These are phyloP conservation scores for Seiridium unicorne DNA, from an alignment of 2,329 filamentous ascomycete genomes.

Conservation along the genomic window DNA sequence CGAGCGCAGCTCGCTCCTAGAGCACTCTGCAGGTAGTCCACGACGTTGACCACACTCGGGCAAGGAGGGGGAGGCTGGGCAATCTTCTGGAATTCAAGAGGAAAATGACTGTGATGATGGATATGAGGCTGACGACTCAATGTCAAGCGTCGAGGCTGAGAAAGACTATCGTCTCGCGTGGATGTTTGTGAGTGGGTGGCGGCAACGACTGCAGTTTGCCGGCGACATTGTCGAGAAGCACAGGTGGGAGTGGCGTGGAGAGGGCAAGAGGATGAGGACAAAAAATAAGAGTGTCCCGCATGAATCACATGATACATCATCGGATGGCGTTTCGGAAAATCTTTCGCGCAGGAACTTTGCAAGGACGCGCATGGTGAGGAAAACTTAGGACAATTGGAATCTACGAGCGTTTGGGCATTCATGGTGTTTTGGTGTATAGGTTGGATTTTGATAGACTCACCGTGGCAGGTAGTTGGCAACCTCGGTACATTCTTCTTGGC, in stretches of 20 bases:
- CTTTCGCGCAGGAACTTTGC: no score
- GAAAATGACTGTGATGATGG: not conserved
- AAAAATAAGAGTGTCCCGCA: no score
- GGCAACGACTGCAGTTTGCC: constrained; percentile 27
- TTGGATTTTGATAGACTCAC: no score
- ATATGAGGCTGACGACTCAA: constrained; percentile 12
- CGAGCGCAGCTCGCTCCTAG: constrained; percentile 30
- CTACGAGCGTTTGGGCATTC: no score
- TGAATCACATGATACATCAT: no score
- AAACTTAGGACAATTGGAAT: no score
- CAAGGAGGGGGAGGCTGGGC: constrained; percentile 14
- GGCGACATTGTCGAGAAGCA: constrained; percentile 31
- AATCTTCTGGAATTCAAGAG: not conserved
- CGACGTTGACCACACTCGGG: constrained; percentile 39
- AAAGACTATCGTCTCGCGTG: constrained; percentile 33
- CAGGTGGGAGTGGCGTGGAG: constrained; percentile 14
- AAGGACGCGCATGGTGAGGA: no score
- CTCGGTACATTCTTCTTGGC: no score
- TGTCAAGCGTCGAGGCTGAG: constrained; percentile 8
- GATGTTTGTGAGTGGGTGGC: constrained; percentile 37
- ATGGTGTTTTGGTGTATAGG: no score
- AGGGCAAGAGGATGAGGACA: no score
- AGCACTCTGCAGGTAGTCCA: constrained; percentile 13
- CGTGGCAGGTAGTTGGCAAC: no score
- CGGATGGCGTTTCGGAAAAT: no score